These are phyloP conservation scores for Pouteria campechiana DNA, from an alignment of 179 eudicot species.

Conservation along the genomic window DNA sequence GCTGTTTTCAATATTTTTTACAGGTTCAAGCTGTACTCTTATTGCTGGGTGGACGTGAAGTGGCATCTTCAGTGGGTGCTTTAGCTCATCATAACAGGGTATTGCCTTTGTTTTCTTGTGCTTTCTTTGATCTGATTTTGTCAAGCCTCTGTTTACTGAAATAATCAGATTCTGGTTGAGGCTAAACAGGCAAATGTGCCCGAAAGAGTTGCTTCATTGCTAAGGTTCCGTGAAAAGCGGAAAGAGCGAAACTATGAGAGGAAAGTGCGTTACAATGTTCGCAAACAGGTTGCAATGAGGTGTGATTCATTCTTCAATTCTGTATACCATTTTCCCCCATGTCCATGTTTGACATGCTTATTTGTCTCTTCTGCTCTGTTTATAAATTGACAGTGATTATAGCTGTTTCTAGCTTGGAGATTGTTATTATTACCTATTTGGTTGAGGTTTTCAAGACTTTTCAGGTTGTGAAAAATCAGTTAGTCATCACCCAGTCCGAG, in stretches of 20 bases:
- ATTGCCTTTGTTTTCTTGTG: too few relatives aligned
- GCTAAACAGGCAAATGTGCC: constrained; percentile 49
- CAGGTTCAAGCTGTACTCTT: constrained; percentile 88
- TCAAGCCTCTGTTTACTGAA: too few relatives aligned
- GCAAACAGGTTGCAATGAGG: constrained; percentile 91
- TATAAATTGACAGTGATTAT: too few relatives aligned
- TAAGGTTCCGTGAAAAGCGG: constrained; percentile 75
- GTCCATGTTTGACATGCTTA: too few relatives aligned
- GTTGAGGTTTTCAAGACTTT: too few relatives aligned
- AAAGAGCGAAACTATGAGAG: constrained; percentile 76
- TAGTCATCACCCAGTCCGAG: too few relatives aligned
- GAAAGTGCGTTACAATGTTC: constrained; percentile 80
- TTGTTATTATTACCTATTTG: too few relatives aligned
- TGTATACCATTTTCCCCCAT: too few relatives aligned
- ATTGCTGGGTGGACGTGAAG: constrained; percentile 65
- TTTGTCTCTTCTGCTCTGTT: too few relatives aligned
- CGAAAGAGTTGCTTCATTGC: constrained; percentile 71
- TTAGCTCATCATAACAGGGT: constrained; percentile 43
- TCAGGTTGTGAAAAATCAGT: too few relatives aligned
- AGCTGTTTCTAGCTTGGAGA: too few relatives aligned
- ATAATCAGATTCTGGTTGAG: constrained; percentile 26
- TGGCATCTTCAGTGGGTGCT: constrained; percentile 47
- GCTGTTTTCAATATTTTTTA: constrained; percentile 6
- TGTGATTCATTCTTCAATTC: constrained; percentile 14
- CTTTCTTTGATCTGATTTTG: too few relatives aligned